These are phyloP conservation scores for Hypomontagnella monticulosa DNA, from an alignment of 495 filamentous ascomycete species.

Conservation along the genomic window DNA sequence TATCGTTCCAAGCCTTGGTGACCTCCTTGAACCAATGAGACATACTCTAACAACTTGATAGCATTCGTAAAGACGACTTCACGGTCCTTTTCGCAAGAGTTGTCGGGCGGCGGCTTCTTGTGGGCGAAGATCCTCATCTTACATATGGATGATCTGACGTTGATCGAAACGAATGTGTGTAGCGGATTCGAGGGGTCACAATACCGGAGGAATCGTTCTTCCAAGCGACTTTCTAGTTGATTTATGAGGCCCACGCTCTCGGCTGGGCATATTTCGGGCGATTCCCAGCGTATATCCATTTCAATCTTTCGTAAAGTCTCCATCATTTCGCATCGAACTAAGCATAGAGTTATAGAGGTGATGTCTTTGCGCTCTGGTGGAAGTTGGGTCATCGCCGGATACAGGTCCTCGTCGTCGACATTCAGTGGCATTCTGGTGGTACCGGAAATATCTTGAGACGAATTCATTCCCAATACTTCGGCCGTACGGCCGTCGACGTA, in stretches of 20 bases:
- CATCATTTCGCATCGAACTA: conserved; percentile 42
- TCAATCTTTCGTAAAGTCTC: conserved; percentile 5
- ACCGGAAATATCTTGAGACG: conserved; percentile 58
- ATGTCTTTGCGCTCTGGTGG: conserved; percentile 40
- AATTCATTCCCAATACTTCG: conserved; percentile 58
- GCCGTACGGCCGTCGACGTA: conserved; percentile 53
- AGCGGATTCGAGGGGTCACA: conserved; percentile 27
- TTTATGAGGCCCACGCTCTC: conserved; percentile 30
- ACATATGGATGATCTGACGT: conserved; percentile 49
- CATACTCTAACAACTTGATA: conserved; percentile 44
- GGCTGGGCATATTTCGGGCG: conserved; percentile 52
- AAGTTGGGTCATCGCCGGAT: conserved; percentile 37
- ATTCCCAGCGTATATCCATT: conserved; percentile 45
- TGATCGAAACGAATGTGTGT: conserved; percentile 51
- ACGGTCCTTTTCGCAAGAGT: conserved; percentile 37
- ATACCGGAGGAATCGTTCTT: conserved; percentile 27
- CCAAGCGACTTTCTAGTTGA: conserved; percentile 21
- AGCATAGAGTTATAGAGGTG: conserved; percentile 22
- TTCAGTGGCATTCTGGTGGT: conserved; percentile 47
- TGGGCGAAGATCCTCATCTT: conserved; percentile 48
- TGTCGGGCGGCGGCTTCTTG: conserved; percentile 35
- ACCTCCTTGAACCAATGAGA: conserved; percentile 33
- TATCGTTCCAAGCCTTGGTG: conserved; percentile 39
- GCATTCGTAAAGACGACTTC: conserved; percentile 41
- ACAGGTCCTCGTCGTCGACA: conserved; percentile 51